phyloP scores from a whole-genome alignment of 139 green algal genomes.

The Coelastrella sp. region DNA sequence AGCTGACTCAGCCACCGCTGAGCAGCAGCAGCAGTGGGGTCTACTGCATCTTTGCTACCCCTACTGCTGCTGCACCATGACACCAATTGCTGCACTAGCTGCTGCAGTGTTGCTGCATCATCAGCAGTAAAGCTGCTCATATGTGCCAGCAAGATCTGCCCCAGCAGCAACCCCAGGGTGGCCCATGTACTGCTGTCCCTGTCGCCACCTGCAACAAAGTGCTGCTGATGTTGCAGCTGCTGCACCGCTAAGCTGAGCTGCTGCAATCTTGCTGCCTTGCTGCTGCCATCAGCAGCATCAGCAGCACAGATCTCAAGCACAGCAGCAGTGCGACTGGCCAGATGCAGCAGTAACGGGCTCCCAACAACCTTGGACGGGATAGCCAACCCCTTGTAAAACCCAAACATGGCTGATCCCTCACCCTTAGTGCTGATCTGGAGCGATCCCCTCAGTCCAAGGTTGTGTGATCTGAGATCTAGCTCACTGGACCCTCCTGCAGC shows the following conservation, averaged over 20 bases:
- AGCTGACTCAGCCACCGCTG: conserved; percentile 1
- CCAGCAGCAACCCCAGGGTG: conserved; percentile 61
- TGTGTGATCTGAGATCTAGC: no score
- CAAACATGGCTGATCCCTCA: neutral
- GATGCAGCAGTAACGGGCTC: conserved; percentile 50
- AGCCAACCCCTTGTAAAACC: neutral
- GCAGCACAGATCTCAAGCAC: conserved; percentile 24
- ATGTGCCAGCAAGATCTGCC: conserved; percentile 71
- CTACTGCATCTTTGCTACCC: no score
- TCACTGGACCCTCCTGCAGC: neutral
- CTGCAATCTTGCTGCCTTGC: conserved; percentile 65
- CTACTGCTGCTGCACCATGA: conserved; percentile 2
- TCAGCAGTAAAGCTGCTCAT: conserved; percentile 11
- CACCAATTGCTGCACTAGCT: conserved; percentile 44
- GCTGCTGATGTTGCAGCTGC: conserved; percentile 52
- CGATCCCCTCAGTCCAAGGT: no score
- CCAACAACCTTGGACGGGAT: neutral
- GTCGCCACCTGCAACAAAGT: neutral
- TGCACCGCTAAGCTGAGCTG: conserved; percentile 81
- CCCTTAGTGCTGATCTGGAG: neutral
- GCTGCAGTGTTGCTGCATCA: conserved; percentile 43
- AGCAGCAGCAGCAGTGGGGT: neutral
- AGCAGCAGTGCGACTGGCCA: conserved; percentile 33
- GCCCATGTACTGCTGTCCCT: neutral
- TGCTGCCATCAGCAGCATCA: conserved; percentile 53